A percentile compares a stretch with the other conserved stretches of the same genome.
Evolutionary conservation across 805 yeast genomes (phyloP).

Genomic region (Yamadazyma tumulicola): DNA sequence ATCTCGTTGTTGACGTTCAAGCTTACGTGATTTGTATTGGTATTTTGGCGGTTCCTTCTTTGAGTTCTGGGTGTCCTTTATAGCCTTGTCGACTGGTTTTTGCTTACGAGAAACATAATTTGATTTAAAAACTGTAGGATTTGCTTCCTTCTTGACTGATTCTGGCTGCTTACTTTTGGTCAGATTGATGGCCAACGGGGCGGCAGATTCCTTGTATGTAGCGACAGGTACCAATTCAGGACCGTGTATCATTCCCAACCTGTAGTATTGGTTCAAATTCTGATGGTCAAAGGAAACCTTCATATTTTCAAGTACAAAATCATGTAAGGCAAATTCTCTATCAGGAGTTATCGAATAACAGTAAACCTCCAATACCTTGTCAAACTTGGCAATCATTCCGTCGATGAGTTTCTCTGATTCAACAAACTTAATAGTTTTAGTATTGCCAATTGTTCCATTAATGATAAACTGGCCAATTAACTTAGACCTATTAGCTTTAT

Average conservation of each 20-base stretch:
- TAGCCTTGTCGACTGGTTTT: background rate
- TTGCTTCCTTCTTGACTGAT: slow-evolving; percentile 4
- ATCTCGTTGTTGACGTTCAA: slow-evolving; percentile 22
- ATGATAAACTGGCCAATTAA: slow-evolving; percentile 41
- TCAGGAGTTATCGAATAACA: slow-evolving; percentile 34
- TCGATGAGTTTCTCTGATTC: slow-evolving; percentile 17
- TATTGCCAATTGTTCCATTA: slow-evolving; percentile 27
- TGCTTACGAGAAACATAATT: slow-evolving; percentile 28
- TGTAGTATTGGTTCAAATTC: slow-evolving; percentile 17
- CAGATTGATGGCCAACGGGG: slow-evolving; percentile 2
- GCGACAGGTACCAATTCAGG: slow-evolving; percentile 15
- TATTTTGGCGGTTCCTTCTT: slow-evolving; percentile 12
- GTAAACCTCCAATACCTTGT: slow-evolving; percentile 28
- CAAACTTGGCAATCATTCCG: slow-evolving; percentile 22
- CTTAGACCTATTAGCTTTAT: slow-evolving; percentile 28
- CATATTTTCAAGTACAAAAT: slow-evolving; percentile 17
- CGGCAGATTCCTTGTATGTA: background rate
- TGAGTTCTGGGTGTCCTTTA: slow-evolving; percentile 1
- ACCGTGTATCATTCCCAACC: slow-evolving; percentile 32
- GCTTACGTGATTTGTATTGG: slow-evolving; percentile 36
- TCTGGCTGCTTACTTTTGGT: slow-evolving; percentile 5
- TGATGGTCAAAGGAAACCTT: slow-evolving; percentile 12
- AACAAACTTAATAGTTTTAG: slow-evolving; percentile 17
- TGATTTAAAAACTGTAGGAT: slow-evolving; percentile 19
- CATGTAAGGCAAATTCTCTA: slow-evolving; percentile 9